Evolutionary conservation across 1,284 basidiomycete genomes (phyloP).

Genomic region (Cryptococcus depauperatus): DNA sequence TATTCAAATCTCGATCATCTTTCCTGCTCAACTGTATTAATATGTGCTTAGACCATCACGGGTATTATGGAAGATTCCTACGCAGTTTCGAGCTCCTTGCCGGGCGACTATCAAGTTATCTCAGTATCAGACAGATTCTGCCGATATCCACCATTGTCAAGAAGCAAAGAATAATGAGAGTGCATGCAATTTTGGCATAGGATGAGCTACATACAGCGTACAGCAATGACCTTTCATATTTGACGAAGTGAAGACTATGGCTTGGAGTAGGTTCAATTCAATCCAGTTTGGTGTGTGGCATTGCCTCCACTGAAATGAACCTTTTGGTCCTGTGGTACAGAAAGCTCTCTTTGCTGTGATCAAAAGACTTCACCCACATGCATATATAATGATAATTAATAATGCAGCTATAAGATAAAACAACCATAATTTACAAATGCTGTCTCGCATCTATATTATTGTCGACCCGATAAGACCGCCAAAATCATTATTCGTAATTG

Average conservation of each 20-base stretch:
- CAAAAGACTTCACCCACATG: no score
- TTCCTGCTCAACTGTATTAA: background rate
- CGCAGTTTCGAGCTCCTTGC: slow-evolving; percentile 76
- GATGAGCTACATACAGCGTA: background rate
- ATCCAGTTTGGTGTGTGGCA: no score
- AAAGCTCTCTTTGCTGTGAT: no score
- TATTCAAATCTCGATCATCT: no score
- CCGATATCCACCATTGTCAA: slow-evolving; percentile 57
- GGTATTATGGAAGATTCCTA: slow-evolving; percentile 69
- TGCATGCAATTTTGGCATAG: background rate
- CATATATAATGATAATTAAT: no score
- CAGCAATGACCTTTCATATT: background rate
- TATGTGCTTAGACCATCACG: slow-evolving; percentile 63
- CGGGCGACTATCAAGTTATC: slow-evolving; percentile 68
- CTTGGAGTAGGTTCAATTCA: no score
- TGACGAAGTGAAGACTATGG: background rate
- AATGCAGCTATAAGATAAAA: no score
- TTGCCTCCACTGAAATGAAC: no score
- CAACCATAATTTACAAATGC: no score
- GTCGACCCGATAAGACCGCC: slow-evolving; percentile 6
- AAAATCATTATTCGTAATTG: slow-evolving; percentile 6
- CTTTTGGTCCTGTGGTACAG: no score
- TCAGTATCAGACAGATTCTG: slow-evolving; percentile 77
- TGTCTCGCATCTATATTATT: no score
- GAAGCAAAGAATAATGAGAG: slow-evolving; percentile 8